Evolutionary conservation across 768 basidiomycete species (phyloP).

Genomic region (Calocera viscosa): DNA sequence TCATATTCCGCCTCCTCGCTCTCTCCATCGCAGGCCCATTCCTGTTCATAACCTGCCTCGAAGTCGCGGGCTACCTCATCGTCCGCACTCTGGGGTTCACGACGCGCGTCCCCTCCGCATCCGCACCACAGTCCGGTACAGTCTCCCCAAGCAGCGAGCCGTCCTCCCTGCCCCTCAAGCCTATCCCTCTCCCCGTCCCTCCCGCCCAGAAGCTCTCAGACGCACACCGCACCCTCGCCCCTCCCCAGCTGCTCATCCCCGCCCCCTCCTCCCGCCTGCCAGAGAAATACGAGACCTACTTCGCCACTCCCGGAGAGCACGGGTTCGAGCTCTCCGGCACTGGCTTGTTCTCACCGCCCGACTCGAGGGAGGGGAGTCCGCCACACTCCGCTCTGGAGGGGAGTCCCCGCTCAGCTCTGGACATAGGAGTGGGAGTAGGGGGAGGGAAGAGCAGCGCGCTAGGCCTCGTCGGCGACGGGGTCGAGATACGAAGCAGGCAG

Average conservation of each 20-base stretch:
- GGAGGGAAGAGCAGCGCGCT: background rate
- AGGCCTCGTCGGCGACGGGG: background rate
- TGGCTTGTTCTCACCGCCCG: background rate
- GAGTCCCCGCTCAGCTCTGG: background rate
- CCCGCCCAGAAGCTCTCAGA: background rate
- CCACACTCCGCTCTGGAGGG: background rate
- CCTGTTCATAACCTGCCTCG: background rate
- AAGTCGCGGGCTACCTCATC: constrained; percentile 7
- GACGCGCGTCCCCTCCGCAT: background rate
- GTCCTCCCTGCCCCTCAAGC: background rate
- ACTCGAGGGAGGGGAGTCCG: constrained; percentile 4
- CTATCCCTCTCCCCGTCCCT: background rate
- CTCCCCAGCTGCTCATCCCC: background rate
- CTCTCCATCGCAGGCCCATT: background rate
- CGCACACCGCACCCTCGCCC: background rate
- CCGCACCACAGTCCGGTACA: background rate
- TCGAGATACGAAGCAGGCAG: background rate
- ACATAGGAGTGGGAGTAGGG: background rate
- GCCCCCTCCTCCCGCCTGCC: background rate
- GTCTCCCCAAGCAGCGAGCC: background rate
- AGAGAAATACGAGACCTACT: background rate
- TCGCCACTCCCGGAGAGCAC: background rate
- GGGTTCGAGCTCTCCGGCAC: background rate
- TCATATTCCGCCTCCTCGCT: constrained; percentile 4
- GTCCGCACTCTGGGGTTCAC: constrained; percentile 6